Evolutionary conservation across 495 filamentous ascomycete species (phyloP).

Genomic region (Podospora pseudopauciseta): DNA sequence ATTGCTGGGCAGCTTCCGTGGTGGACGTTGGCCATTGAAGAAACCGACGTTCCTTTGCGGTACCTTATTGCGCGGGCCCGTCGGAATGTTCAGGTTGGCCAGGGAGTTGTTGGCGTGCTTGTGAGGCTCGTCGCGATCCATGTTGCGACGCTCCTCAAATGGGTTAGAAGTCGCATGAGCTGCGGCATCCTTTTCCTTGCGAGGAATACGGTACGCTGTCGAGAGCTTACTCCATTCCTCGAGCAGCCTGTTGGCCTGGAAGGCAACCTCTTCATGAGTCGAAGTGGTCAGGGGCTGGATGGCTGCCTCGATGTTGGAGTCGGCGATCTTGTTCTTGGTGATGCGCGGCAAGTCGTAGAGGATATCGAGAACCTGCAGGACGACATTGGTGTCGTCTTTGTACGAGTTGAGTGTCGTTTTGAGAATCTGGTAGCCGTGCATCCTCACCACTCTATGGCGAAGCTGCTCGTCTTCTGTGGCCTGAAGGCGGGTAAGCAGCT

Average conservation of each 20-base stretch:
- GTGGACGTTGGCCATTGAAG: slow-evolving; percentile 56
- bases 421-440: slow-evolving; percentile 96
- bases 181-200: slow-evolving; percentile 55
- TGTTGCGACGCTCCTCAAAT: slow-evolving; percentile 64
- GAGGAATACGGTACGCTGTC: slow-evolving; percentile 91
- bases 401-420: slow-evolving; percentile 79
- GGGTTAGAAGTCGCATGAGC: slow-evolving; percentile 45
- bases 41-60: slow-evolving; percentile 59
- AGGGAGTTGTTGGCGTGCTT: slow-evolving; percentile 31
- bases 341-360: slow-evolving; percentile 84
- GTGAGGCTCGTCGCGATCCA: slow-evolving; percentile 53
- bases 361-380: slow-evolving; percentile 86
- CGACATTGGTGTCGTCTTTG: slow-evolving; percentile 82
- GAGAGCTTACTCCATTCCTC: slow-evolving; percentile 86
- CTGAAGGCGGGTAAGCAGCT: slow-evolving; percentile 85
- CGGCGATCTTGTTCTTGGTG: slow-evolving; percentile 94
- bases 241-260: slow-evolving; percentile 66
- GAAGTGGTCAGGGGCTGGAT: slow-evolving; percentile 65
- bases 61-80: slow-evolving; percentile 62
- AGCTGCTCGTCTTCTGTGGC: slow-evolving; percentile 85
- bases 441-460: slow-evolving; percentile 81
- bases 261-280: slow-evolving; percentile 70
- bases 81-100: slow-evolving; percentile 46
- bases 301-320: slow-evolving; percentile 89
- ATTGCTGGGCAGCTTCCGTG: slow-evolving; percentile 51